A percentile compares a stretch with the other conserved stretches of the same genome.
Conservation (phyloP, 352 stramenopile species). For the Bremia lactucae region DNA sequence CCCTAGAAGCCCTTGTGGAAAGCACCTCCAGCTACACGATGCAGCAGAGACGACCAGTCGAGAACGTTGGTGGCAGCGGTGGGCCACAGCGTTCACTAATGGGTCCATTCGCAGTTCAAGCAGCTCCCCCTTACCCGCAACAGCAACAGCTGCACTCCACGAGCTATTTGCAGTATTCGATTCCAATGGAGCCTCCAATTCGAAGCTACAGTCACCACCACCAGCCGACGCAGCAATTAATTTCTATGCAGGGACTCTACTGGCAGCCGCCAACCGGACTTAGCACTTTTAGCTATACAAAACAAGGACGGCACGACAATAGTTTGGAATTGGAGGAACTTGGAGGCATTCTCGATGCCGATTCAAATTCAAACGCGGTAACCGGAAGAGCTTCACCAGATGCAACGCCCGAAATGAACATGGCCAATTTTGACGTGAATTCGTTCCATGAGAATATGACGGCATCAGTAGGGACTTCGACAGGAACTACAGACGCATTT, state of each 20-base stretch:
- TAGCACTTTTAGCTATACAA: conserved; percentile 8
- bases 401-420: conserved; percentile 18
- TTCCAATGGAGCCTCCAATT: conserved; percentile 21
- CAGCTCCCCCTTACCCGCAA: conserved; percentile 3
- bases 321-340: conserved; percentile 31
- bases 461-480: neutral
- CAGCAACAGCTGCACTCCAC: conserved; percentile 7
- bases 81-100: conserved; percentile 9
- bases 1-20: neutral
- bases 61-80: neutral
- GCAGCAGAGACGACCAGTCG: conserved; percentile 10
- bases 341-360: conserved; percentile 25
- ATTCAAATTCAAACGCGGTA: neutral
- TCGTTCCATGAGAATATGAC: conserved; percentile 24
- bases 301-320: conserved; percentile 10
- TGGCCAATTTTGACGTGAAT: conserved; percentile 26
- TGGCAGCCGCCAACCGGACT: conserved; percentile 14
- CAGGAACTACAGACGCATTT: neutral
- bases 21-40: too few species aligned
- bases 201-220: conserved; percentile 19
- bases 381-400: conserved; percentile 5
- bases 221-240: conserved; percentile 14
- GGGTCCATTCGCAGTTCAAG: conserved; percentile 6
- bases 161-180: conserved; percentile 18
- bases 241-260: conserved; percentile 5